phyloP scores from a whole-genome alignment of 352 stramenopile species.

The Phytophthora quininea region DNA sequence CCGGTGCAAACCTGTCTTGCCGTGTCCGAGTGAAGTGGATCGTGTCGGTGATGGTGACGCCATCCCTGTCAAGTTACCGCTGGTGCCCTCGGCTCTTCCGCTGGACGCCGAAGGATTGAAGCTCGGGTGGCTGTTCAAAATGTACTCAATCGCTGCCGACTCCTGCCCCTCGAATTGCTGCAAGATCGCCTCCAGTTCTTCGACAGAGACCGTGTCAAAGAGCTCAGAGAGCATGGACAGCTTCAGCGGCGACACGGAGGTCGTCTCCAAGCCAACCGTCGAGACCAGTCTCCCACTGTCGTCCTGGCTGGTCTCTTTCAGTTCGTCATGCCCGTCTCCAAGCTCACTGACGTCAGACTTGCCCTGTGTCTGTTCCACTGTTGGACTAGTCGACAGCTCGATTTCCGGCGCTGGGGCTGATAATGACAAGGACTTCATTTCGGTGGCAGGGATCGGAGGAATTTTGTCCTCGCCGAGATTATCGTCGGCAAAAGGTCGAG shows the following conservation, averaged over 20 bases:
- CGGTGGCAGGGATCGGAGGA: constrained; percentile 14
- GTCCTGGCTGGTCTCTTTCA: constrained; percentile 35
- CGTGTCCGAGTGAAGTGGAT: constrained; percentile 19
- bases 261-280: constrained; percentile 9
- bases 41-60: constrained; percentile 32
- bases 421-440: constrained; percentile 49
- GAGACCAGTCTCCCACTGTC: constrained; percentile 35
- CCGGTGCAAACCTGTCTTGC: constrained; percentile 42
- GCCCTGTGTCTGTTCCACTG: constrained; percentile 30
- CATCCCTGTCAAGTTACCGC: constrained; percentile 19
- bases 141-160: constrained; percentile 64
- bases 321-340: constrained; percentile 36
- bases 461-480: constrained; percentile 38
- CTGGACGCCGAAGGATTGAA: constrained; percentile 63
- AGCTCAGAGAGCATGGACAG: constrained; percentile 73
- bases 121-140: constrained; percentile 70
- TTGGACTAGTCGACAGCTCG: constrained; percentile 30
- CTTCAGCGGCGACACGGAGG: constrained; percentile 53
- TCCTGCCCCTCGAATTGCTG: constrained; percentile 54
- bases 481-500: constrained; percentile 31
- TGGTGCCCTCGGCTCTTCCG: constrained; percentile 31
- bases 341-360: constrained; percentile 16
- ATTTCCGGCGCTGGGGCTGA: constrained; percentile 8
- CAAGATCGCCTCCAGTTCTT: constrained; percentile 66
- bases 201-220: constrained; percentile 71